phyloP scores from a whole-genome alignment of 192 early-diverging fungal genomes.

The Paraglomus occultum region DNA sequence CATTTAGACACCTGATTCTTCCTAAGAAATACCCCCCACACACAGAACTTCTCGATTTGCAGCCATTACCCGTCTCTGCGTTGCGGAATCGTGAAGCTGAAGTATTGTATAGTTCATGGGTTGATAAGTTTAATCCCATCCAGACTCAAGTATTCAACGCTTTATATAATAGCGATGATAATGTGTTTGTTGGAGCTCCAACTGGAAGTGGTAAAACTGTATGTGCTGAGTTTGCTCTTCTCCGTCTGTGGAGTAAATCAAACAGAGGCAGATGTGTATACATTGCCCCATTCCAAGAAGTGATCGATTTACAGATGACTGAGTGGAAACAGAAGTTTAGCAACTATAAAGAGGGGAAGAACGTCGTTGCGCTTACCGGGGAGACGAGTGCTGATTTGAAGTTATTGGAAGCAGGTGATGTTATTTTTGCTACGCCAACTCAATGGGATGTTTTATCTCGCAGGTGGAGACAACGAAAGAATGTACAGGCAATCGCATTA shows the following conservation, averaged over 20 bases:
- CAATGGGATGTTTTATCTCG: slow-evolving; percentile 96
- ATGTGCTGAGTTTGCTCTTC: slow-evolving; percentile 91
- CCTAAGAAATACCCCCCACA: slow-evolving; percentile 93
- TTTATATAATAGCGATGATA: slow-evolving; percentile 85
- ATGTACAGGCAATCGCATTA: slow-evolving; percentile 85
- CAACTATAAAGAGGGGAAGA: slow-evolving; percentile 82
- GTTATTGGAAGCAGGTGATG: slow-evolving; percentile 86
- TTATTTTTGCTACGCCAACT: slow-evolving; percentile 84
- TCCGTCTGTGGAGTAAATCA: slow-evolving; percentile 75
- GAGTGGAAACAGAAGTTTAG: slow-evolving; percentile 87
- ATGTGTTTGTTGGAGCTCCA: slow-evolving; percentile 88
- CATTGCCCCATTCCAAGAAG: slow-evolving; percentile 85
- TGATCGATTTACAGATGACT: slow-evolving; percentile 68
- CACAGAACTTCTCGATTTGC: slow-evolving; percentile 92
- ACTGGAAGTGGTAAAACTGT: slow-evolving; percentile 95
- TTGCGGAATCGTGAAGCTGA: slow-evolving; percentile 77
- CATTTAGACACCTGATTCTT: slow-evolving; percentile 88
- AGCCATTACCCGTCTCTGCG: slow-evolving; percentile 80
- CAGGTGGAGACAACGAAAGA: slow-evolving; percentile 93
- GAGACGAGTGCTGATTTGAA: slow-evolving; percentile 89
- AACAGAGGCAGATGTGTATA: slow-evolving; percentile 77
- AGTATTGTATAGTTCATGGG: slow-evolving; percentile 54
- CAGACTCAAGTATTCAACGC: slow-evolving; percentile 96
- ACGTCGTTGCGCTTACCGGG: slow-evolving; percentile 84
- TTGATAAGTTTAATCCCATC: slow-evolving; percentile 85